Evolutionary conservation across 1,284 basidiomycete genomes (phyloP).

Genomic region (Vanrija humicola): DNA sequence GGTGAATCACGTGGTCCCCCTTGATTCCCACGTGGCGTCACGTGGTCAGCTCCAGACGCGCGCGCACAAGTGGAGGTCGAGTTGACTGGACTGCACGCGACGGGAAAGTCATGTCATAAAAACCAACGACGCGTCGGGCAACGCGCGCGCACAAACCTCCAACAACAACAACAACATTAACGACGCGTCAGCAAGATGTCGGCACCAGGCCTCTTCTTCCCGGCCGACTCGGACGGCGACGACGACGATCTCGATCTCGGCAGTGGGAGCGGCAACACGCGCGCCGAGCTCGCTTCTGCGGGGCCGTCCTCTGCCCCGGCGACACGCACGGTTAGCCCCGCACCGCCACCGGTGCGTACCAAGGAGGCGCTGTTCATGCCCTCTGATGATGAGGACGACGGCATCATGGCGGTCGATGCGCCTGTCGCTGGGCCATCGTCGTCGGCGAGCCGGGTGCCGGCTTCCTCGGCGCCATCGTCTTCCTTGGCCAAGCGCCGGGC

Average conservation of each 20-base stretch:
- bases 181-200: neutral
- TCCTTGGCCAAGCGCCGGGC: constrained; percentile 10
- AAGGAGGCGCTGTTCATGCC: constrained; percentile 13
- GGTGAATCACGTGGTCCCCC: too few relatives aligned
- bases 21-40: too few relatives aligned
- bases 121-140: too few relatives aligned
- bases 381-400: constrained; percentile 3
- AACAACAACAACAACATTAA: neutral
- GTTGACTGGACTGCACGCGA: constrained; percentile 5
- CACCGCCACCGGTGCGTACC: neutral
- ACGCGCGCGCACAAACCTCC: neutral
- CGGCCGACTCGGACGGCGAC: constrained; percentile 18
- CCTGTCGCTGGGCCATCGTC: neutral
- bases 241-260: neutral
- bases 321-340: neutral
- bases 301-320: neutral
- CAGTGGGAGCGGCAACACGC: neutral
- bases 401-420: constrained; percentile 1
- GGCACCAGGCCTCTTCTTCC: constrained; percentile 17
- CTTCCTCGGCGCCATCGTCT: constrained; percentile 16
- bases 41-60: too few relatives aligned
- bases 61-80: neutral
- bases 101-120: neutral
- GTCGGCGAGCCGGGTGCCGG: neutral
- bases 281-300: neutral